phyloP scores from a whole-genome alignment of 1,284 basidiomycete species.

The Stereum hirsutum region DNA sequence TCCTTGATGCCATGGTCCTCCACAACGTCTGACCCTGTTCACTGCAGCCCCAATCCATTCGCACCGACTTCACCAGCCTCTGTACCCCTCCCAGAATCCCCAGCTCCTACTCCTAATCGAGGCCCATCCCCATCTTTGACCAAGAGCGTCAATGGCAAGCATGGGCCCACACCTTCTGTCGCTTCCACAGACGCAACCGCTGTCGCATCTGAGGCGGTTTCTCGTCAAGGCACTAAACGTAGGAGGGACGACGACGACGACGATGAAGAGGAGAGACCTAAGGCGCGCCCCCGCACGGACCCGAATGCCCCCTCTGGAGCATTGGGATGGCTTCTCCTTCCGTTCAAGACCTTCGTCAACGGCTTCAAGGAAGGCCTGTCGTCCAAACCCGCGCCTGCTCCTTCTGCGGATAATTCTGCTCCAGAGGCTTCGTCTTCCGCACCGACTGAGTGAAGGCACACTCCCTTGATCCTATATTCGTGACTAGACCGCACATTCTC shows the following conservation, averaged over 20 bases:
- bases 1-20: neutral
- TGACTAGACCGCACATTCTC: too few relatives aligned
- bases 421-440: slow-evolving; percentile 4
- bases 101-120: too few relatives aligned
- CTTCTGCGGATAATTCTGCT: too few relatives aligned
- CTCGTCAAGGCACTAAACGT: slow-evolving; percentile 33
- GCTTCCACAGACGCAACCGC: slow-evolving; percentile 34
- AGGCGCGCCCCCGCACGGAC: slow-evolving; percentile 39
- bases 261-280: slow-evolving; percentile 27
- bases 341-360: slow-evolving; percentile 51
- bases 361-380: slow-evolving; percentile 54
- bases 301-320: slow-evolving; percentile 24
- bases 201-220: slow-evolving; percentile 19
- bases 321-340: slow-evolving; percentile 43
- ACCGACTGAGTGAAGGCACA: slow-evolving; percentile 2
- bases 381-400: neutral
- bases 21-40: neutral
- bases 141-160: too few relatives aligned
- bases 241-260: slow-evolving; percentile 24
- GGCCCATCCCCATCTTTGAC: too few relatives aligned
- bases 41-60: too few relatives aligned
- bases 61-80: too few relatives aligned
- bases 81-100: too few relatives aligned
- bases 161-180: slow-evolving; percentile 25
- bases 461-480: too few relatives aligned